Evolutionary conservation across 1,139 yeast genomes (phyloP).

Genomic region (Yamadazyma membranifaciens): DNA sequence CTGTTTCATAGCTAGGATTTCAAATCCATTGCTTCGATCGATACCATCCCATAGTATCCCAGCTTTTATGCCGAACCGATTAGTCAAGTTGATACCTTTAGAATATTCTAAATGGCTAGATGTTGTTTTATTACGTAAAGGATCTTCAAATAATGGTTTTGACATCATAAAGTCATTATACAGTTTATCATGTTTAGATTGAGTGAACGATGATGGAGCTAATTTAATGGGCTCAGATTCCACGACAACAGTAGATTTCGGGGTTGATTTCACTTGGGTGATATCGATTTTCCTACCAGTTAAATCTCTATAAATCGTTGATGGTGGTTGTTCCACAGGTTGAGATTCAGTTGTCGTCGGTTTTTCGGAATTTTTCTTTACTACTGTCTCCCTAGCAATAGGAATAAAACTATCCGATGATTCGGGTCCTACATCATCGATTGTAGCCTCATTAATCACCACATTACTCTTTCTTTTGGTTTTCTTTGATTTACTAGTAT

Average conservation of each 20-base stretch:
- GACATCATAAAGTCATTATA: constrained; percentile 34
- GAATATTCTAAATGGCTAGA: constrained; percentile 29
- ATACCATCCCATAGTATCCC: constrained; percentile 94
- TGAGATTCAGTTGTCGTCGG: not conserved
- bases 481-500: constrained; percentile 11
- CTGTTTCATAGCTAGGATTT: constrained; percentile 57
- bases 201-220: constrained; percentile 23
- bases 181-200: constrained; percentile 35
- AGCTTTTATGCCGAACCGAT: constrained; percentile 74
- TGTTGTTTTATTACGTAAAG: constrained; percentile 38
- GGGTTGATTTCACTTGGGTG: constrained; percentile 9
- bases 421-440: not conserved
- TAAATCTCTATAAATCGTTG: constrained; percentile 41
- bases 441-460: not conserved
- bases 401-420: too few relatives aligned
- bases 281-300: constrained; percentile 40
- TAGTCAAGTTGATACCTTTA: constrained; percentile 53
- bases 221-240: not conserved
- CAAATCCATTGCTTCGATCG: constrained; percentile 90
- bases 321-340: not conserved
- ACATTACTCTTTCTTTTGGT: constrained; percentile 8
- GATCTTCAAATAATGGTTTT: constrained; percentile 61
- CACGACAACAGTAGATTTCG: constrained; percentile 10
- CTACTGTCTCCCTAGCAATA: not conserved
- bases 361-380: not conserved